Evolutionary conservation across 139 green algal species (phyloP).

Genomic region (Coelastrella sp.): DNA sequence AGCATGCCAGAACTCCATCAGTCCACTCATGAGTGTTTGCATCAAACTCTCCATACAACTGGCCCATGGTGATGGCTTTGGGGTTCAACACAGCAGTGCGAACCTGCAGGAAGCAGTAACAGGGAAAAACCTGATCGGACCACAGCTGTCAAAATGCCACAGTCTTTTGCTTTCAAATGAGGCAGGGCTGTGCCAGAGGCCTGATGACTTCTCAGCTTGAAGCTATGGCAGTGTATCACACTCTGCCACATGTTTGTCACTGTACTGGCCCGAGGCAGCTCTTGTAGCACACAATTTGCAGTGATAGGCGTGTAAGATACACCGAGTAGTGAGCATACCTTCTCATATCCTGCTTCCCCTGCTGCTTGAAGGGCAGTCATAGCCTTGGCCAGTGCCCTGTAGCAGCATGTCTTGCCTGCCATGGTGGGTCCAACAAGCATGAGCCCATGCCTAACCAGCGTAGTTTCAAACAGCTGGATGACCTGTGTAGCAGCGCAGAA

Average conservation of each 20-base stretch:
- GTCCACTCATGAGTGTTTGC: slow-evolving; percentile 84
- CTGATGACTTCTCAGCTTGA: no score
- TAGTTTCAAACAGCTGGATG: slow-evolving; percentile 92
- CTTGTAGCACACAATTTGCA: no score
- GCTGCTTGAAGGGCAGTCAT: slow-evolving; percentile 65
- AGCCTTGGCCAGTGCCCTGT: slow-evolving; percentile 66
- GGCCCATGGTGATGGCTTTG: slow-evolving; percentile 87
- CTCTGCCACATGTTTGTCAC: no score
- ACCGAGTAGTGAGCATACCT: slow-evolving; percentile 24
- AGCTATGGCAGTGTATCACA: no score
- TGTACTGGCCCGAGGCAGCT: no score
- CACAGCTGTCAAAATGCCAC: no score
- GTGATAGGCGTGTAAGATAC: neutral
- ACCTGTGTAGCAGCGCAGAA: slow-evolving; percentile 71
- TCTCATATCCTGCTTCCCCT: slow-evolving; percentile 69
- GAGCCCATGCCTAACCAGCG: slow-evolving; percentile 86
- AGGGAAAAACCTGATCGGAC: no score
- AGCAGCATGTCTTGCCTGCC: slow-evolving; percentile 72
- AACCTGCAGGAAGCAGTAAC: slow-evolving; percentile 57
- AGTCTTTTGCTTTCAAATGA: no score
- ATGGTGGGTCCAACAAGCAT: slow-evolving; percentile 86
- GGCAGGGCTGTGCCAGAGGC: no score
- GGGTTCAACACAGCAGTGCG: slow-evolving; percentile 76
- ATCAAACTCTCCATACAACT: slow-evolving; percentile 85
- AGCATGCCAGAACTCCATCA: slow-evolving; percentile 80